A percentile compares a stretch with the other conserved stretches of the same genome.
These are phyloP conservation scores for Aspergillus nomiae DNA, from an alignment of 2,329 filamentous ascomycete genomes.

Conservation along the genomic window DNA sequence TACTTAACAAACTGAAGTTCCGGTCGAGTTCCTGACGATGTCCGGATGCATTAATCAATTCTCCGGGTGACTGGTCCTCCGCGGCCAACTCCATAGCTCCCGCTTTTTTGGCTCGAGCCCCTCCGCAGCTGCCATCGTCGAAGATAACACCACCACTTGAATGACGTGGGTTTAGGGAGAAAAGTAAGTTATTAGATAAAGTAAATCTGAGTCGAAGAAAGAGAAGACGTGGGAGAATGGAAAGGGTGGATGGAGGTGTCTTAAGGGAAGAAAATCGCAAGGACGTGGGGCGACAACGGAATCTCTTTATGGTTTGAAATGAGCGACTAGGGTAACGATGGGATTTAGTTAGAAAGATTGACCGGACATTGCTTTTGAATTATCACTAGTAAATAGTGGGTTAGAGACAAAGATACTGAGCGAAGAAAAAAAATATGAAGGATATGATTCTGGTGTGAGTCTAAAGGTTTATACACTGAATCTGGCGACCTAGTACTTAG, in stretches of 20 bases:
- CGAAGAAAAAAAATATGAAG: constrained; percentile 5
- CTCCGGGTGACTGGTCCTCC: constrained; percentile 34
- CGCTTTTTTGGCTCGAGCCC: constrained; percentile 22
- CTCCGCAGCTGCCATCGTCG: constrained; percentile 19
- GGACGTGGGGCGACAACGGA: neutral
- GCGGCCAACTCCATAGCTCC: constrained; percentile 24
- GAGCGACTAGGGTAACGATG: neutral
- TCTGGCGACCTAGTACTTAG: neutral
- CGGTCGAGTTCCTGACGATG: constrained; percentile 65
- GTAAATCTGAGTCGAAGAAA: neutral
- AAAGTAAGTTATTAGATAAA: neutral
- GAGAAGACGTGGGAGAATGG: neutral
- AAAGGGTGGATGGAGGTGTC: neutral
- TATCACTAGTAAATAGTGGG: neutral
- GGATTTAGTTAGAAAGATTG: neutral
- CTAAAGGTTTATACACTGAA: constrained; percentile 14
- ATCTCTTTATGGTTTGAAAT: neutral
- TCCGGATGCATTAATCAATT: constrained; percentile 64
- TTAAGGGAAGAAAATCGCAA: neutral
- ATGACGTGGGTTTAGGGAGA: neutral
- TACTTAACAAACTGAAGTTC: constrained; percentile 62
- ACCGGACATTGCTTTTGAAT: neutral
- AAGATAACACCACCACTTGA: neutral
- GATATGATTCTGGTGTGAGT: neutral
- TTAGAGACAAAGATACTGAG: neutral